Evolutionary conservation across 2,329 filamentous ascomycete genomes (phyloP).

Genomic region (Aurifilum marmelostoma): DNA sequence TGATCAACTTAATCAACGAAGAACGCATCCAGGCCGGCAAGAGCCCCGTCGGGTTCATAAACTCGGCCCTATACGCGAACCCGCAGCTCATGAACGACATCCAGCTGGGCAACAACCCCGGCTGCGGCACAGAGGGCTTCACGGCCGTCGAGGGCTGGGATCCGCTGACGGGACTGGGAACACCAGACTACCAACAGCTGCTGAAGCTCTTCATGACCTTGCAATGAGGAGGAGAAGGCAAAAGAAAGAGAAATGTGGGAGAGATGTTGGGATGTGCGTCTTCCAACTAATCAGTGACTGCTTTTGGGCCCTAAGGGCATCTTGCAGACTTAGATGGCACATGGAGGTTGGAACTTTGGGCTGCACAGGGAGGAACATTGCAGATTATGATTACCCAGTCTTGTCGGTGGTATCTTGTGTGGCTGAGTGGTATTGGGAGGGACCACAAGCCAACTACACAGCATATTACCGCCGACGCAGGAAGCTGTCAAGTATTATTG

Average conservation of each 20-base stretch:
- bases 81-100: slow-evolving; percentile 26
- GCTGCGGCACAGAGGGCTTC: slow-evolving; percentile 17
- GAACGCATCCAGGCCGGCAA: slow-evolving; percentile 40
- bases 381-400: too few species aligned
- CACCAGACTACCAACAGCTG: slow-evolving; percentile 7
- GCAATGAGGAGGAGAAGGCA: too few species aligned
- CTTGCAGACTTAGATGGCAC: too few species aligned
- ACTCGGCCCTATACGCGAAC: slow-evolving; percentile 38
- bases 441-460: background rate
- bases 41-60: slow-evolving; percentile 43
- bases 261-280: too few species aligned
- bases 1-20: slow-evolving; percentile 44
- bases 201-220: slow-evolving; percentile 16
- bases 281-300: too few species aligned
- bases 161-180: slow-evolving; percentile 17
- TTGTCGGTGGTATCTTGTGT: too few species aligned
- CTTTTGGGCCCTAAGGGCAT: too few species aligned
- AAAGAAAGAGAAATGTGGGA: too few species aligned
- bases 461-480: background rate
- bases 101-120: slow-evolving; percentile 5
- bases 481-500: background rate
- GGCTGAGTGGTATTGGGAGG: too few species aligned
- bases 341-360: too few species aligned
- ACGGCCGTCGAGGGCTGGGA: slow-evolving; percentile 18
- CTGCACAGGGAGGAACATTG: too few species aligned